Evolutionary conservation across 1,284 basidiomycete species (phyloP), one percentile per base, ranked within the genome.

Genomic region (Malassezia furfur): DNA sequence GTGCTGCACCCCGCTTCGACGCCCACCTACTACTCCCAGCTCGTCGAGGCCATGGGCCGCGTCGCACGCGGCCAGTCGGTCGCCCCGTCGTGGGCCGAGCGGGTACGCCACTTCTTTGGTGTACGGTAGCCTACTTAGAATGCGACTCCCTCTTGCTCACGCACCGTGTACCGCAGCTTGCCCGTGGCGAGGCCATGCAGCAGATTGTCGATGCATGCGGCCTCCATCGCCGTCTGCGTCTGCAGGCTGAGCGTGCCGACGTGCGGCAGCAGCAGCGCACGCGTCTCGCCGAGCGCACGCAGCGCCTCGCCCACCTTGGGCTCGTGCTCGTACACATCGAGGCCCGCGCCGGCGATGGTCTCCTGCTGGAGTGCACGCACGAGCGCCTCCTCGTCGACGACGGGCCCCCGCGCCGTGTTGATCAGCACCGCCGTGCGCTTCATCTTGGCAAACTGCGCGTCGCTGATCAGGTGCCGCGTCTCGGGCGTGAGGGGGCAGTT

Each of bases 291-390:
- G 15, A 69, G 62, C 17, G 57, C 59, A 21, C 59, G 36, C 21
- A 69, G 62, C 9, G 50, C 44, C 2, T 60, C 57, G 47, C 67
- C 57, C 22, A 69, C 57, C 22, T 51, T 50, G 2, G 67, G 67
- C 62, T 94, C 90, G 74, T 89, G 80, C 4, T 88, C 87, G 78
- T 82, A 94, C 30, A 93, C 90, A 64, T 94, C 91, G 21, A 96
- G 79, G 21, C 91, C 91, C 19, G 87, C 66, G 3, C 86, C 90
- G 68, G 56, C 54, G 50, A 61, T 65, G 37, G 37, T 45, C 25
- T 55, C 62, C 11, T 57, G 28, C 37, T 71, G 56, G 3, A 71
- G 57, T 6, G 68, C 68, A n/a, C 59, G 41, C 9, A 62, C 64
- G 5, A 71, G 55, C 37, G 65, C 66, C 30, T 58, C 30, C 58